Evolutionary conservation across 805 yeast species (phyloP).

Genomic region (Teunomyces lycoperdinae): DNA sequence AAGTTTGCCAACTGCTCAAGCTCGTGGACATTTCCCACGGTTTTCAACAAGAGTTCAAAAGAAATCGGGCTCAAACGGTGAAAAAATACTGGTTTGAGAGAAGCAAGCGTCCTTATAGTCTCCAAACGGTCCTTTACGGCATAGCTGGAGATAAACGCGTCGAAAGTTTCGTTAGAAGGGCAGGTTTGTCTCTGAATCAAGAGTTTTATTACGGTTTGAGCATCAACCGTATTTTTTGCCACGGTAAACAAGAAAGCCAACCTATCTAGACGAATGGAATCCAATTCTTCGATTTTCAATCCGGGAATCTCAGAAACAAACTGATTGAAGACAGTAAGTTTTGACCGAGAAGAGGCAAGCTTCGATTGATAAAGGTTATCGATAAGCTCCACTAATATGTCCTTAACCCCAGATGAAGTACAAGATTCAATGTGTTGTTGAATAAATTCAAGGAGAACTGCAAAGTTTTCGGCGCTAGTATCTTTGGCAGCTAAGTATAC

Average conservation of each 20-base stretch:
- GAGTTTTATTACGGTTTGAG: slow-evolving; percentile 10
- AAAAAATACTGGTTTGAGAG: slow-evolving; percentile 28
- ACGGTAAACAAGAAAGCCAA: slow-evolving; percentile 19
- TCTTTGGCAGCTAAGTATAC: slow-evolving; percentile 7
- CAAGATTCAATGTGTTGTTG: slow-evolving; percentile 9
- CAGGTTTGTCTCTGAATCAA: slow-evolving; percentile 14
- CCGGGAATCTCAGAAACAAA: slow-evolving; percentile 10
- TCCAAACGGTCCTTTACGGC: slow-evolving; percentile 8
- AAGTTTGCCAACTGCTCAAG: slow-evolving; percentile 26
- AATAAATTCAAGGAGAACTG: slow-evolving; percentile 11
- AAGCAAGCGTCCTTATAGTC: slow-evolving; percentile 19
- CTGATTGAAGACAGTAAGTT: slow-evolving; percentile 9
- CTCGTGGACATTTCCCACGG: slow-evolving; percentile 22
- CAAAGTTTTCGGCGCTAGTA: slow-evolving; percentile 9
- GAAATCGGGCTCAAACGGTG: slow-evolving; percentile 17
- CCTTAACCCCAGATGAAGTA: slow-evolving; percentile 10
- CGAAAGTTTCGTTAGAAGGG: slow-evolving; percentile 23
- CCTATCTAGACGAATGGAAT: slow-evolving; percentile 20
- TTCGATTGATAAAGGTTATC: slow-evolving; percentile 12
- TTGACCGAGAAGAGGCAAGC: slow-evolving; percentile 7
- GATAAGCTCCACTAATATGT: slow-evolving; percentile 12
- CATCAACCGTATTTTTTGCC: slow-evolving; percentile 14
- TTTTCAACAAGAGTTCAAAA: slow-evolving; percentile 20
- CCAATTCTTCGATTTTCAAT: slow-evolving; percentile 9
- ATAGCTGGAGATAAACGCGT: slow-evolving; percentile 17